Evolutionary conservation across 371 early-diverging fungal species (phyloP).

Genomic region (Mucor mucedo): DNA sequence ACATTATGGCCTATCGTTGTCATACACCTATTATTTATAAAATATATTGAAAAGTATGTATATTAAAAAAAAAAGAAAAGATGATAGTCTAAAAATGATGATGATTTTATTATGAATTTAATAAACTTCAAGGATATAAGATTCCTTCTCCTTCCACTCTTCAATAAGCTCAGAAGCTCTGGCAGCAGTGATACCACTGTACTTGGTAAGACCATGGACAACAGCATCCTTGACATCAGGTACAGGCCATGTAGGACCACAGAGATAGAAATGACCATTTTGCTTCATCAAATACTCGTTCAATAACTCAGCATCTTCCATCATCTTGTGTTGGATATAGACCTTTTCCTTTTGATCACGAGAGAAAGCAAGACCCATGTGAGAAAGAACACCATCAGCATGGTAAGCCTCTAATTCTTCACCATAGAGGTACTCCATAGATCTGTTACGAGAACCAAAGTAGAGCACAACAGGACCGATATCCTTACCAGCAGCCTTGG

Average conservation of each 20-base stretch:
- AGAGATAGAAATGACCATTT: conserved; percentile 90
- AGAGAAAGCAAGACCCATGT: conserved; percentile 90
- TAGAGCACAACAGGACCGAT: conserved; percentile 93
- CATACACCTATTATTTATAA: no score
- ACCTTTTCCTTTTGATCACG: conserved; percentile 92
- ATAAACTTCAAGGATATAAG: conserved; percentile 92
- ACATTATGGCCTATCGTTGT: no score
- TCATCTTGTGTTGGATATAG: conserved; percentile 94
- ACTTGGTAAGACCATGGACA: conserved; percentile 71
- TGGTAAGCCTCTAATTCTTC: conserved; percentile 94
- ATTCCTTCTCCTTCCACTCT: conserved; percentile 90
- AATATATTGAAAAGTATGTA: no score
- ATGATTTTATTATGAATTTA: conserved; percentile 36
- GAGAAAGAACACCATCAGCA: conserved; percentile 81
- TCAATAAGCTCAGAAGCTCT: conserved; percentile 79
- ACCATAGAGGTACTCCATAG: conserved; percentile 93
- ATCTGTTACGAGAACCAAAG: conserved; percentile 92
- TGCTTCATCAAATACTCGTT: conserved; percentile 73
- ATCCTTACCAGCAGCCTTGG: conserved; percentile 73
- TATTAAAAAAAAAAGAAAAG: no score
- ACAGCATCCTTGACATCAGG: conserved; percentile 94
- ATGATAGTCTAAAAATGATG: no score
- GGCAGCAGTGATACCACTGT: conserved; percentile 62
- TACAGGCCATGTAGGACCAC: conserved; percentile 95
- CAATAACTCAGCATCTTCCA: conserved; percentile 80